Conservation (phyloP, 176 grass and related monocot genomes). For the Olyra latifolia region DNA sequence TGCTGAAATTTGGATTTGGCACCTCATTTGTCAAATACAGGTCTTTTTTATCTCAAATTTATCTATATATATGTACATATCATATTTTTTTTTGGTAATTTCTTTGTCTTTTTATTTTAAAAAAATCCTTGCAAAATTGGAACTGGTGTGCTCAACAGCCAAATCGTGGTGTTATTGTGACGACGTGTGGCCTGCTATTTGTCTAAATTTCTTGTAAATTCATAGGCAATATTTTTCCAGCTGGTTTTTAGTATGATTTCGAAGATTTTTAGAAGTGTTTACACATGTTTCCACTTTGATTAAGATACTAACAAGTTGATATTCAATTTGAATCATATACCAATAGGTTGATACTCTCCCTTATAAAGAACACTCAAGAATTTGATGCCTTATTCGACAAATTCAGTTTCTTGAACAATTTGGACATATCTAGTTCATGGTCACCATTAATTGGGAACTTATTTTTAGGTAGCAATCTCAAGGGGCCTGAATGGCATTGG, state of each 20-base stretch:
- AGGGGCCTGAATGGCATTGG: slow-evolving; percentile 79
- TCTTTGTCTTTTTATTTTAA: no score
- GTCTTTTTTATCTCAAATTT: no score
- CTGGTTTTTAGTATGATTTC: no score
- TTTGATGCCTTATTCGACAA: neutral
- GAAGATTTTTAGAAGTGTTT: neutral
- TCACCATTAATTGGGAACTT: neutral
- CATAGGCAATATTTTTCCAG: no score
- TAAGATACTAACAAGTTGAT: neutral
- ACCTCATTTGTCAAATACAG: no score
- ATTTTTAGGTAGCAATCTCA: slow-evolving; percentile 62
- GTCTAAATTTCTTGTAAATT: neutral
- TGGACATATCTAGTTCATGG: no score
- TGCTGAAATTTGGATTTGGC: no score
- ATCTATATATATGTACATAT: no score
- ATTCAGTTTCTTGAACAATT: neutral
- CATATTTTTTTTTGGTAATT: no score
- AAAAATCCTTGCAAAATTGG: neutral
- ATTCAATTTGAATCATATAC: neutral
- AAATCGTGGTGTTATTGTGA: neutral
- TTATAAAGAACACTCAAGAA: neutral
- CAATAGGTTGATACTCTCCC: neutral
- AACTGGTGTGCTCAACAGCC: neutral
- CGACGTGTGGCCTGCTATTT: neutral
- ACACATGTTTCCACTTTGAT: neutral